Percentiles rank a stretch among this genome's conserved stretches.
These are phyloP conservation scores for Nakazawaea siamensis DNA, from an alignment of 805 yeast species.

Conservation along the genomic window DNA sequence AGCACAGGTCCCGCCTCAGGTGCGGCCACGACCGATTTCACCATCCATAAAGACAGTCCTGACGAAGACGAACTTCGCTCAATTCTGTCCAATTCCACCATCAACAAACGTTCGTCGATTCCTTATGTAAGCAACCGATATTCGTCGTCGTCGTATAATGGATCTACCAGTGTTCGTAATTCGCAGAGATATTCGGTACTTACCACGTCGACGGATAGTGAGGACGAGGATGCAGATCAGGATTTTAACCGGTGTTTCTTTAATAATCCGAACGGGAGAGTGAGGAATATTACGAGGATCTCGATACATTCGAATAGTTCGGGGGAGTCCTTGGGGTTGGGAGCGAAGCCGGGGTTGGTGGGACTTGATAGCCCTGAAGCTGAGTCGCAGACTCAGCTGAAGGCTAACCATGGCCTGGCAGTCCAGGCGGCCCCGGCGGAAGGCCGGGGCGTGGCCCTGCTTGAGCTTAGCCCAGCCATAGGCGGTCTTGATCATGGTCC, in stretches of 20 bases:
- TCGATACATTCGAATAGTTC: slow-evolving; percentile 9
- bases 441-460: too few relatives aligned
- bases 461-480: too few relatives aligned
- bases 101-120: slow-evolving; percentile 7
- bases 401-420: too few relatives aligned
- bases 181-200: slow-evolving; percentile 8
- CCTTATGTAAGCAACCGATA: slow-evolving; percentile 7
- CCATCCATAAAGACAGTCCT: background rate
- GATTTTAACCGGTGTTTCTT: slow-evolving; percentile 10
- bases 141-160: slow-evolving; percentile 3
- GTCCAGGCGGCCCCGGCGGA: too few relatives aligned
- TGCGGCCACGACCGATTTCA: background rate
- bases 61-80: slow-evolving; percentile 3
- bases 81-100: slow-evolving; percentile 2
- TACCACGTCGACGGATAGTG: slow-evolving; percentile 1
- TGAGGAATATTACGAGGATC: slow-evolving; percentile 4
- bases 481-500: too few relatives aligned
- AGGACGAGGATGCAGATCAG: slow-evolving; percentile 2
- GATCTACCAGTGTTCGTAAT: slow-evolving; percentile 6
- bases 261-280: slow-evolving; percentile 6
- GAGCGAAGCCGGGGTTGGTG: slow-evolving; percentile 9
- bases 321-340: slow-evolving; percentile 4
- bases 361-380: background rate
- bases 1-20: background rate
- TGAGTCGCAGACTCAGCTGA: too few relatives aligned